Evolutionary conservation across 2,329 filamentous ascomycete genomes (phyloP).

Genomic region (Leptographium galeiforme): DNA sequence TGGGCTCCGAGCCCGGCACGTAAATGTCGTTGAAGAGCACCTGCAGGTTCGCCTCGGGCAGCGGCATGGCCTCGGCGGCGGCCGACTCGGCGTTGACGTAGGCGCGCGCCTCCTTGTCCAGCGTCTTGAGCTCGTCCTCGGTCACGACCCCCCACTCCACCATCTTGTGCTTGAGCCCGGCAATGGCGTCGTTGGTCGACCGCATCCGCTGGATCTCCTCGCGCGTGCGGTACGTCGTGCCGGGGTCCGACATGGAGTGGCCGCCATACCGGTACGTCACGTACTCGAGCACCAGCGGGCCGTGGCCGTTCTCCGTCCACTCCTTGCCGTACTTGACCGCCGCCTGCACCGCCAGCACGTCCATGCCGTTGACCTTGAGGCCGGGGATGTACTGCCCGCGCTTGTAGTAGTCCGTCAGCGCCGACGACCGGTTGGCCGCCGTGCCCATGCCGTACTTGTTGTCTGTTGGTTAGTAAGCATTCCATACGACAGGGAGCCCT

Average conservation of each 20-base stretch:
- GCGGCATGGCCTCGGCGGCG: constrained; percentile 74
- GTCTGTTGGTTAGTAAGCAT: too few species aligned
- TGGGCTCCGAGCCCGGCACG: constrained; percentile 73
- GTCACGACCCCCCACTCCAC: constrained; percentile 84
- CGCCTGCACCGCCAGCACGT: constrained; percentile 93
- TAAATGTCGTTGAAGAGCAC: constrained; percentile 97
- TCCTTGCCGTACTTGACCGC: constrained; percentile 90
- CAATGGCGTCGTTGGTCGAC: constrained; percentile 95
- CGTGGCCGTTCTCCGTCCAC: constrained; percentile 70
- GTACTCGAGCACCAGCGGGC: constrained; percentile 93
- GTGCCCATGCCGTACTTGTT: constrained; percentile 99
- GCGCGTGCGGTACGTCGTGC: constrained; percentile 96
- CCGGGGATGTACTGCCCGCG: constrained; percentile 98
- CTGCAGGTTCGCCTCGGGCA: constrained; percentile 63
- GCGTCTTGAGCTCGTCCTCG: constrained; percentile 89
- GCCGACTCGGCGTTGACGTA: constrained; percentile 84
- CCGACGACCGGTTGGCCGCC: constrained; percentile 82
- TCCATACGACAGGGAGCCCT: too few species aligned
- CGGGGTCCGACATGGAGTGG: constrained; percentile 99
- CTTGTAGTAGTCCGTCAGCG: constrained; percentile 99
- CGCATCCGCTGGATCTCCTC: constrained; percentile 99
- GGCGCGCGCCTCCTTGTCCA: constrained; percentile 86
- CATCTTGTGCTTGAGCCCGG: constrained; percentile 94
- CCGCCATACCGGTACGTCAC: constrained; percentile 99
- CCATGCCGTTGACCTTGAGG: constrained; percentile 99